These are phyloP conservation scores for Pichia sp. DNA, from an alignment of 1,139 yeast genomes.

Conservation along the genomic window DNA sequence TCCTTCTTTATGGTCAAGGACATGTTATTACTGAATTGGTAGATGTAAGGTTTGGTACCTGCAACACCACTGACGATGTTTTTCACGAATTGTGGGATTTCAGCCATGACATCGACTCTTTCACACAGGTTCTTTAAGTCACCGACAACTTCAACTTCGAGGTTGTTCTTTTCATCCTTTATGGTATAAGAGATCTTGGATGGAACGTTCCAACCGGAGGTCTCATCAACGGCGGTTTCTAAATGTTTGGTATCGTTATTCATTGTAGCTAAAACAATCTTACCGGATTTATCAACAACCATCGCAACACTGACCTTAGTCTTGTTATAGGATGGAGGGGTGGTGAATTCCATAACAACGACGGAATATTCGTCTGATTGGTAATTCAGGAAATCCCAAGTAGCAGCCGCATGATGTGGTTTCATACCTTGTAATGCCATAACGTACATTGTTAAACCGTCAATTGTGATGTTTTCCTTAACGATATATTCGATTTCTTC, in stretches of 20 bases:
- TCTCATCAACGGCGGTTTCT: slow-evolving; percentile 62
- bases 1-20: slow-evolving; percentile 35
- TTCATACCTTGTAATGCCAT: slow-evolving; percentile 99
- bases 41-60: slow-evolving; percentile 93
- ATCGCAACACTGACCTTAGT: slow-evolving; percentile 83
- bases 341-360: slow-evolving; percentile 91
- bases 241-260: slow-evolving; percentile 65
- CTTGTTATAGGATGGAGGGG: slow-evolving; percentile 85
- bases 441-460: slow-evolving; percentile 62
- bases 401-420: slow-evolving; percentile 97
- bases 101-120: slow-evolving; percentile 97
- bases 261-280: slow-evolving; percentile 63
- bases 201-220: slow-evolving; percentile 94
- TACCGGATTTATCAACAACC: slow-evolving; percentile 55
- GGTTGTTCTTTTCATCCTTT: slow-evolving; percentile 36
- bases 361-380: slow-evolving; percentile 75
- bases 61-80: slow-evolving; percentile 92
- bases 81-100: slow-evolving; percentile 91
- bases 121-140: slow-evolving; percentile 63
- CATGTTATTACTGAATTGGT: slow-evolving; percentile 74
- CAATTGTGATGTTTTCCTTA: slow-evolving; percentile 22
- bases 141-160: slow-evolving; percentile 51
- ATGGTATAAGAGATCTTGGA: slow-evolving; percentile 59
- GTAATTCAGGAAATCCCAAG: slow-evolving; percentile 94
- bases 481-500: slow-evolving; percentile 14